Conservation (phyloP, 352 stramenopile genomes). For the Hyaloperonospora brassicae region DNA sequence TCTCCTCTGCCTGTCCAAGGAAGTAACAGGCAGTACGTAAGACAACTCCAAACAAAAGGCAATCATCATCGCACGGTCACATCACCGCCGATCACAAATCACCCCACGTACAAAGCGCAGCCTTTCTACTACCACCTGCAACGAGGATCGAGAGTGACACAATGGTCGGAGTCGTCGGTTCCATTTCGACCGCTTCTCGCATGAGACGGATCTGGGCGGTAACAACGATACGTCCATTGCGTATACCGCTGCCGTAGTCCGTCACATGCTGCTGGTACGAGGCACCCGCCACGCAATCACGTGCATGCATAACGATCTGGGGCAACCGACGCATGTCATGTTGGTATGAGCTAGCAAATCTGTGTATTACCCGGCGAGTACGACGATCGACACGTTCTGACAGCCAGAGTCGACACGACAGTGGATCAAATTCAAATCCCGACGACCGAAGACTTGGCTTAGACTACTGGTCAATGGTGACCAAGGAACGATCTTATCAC, state of each 20-base stretch:
- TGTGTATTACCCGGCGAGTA: no score
- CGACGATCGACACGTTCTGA: no score
- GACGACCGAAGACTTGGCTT: no score
- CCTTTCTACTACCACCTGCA: slow-evolving; percentile 85
- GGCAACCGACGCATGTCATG: slow-evolving; percentile 86
- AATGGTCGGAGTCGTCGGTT: slow-evolving; percentile 87
- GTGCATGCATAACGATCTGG: slow-evolving; percentile 55
- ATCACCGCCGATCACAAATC: slow-evolving; percentile 79
- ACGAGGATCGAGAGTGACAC: slow-evolving; percentile 89
- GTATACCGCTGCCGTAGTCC: slow-evolving; percentile 88
- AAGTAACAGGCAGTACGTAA: slow-evolving; percentile 7
- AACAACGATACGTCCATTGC: slow-evolving; percentile 89
- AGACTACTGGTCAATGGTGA: no score
- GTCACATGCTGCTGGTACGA: slow-evolving; percentile 91
- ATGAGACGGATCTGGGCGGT: slow-evolving; percentile 85
- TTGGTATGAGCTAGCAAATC: no score
- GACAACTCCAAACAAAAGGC: slow-evolving; percentile 3
- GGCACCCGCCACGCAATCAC: slow-evolving; percentile 60
- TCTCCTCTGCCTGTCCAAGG: slow-evolving; percentile 51
- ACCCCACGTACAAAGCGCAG: slow-evolving; percentile 76
- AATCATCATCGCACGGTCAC: slow-evolving; percentile 4
- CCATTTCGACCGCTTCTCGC: slow-evolving; percentile 81
- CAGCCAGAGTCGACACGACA: no score
- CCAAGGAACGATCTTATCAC: no score
- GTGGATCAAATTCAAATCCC: no score